phyloP scores from a whole-genome alignment of 805 yeast genomes.

The Schizosaccharomyces lindneri region DNA sequence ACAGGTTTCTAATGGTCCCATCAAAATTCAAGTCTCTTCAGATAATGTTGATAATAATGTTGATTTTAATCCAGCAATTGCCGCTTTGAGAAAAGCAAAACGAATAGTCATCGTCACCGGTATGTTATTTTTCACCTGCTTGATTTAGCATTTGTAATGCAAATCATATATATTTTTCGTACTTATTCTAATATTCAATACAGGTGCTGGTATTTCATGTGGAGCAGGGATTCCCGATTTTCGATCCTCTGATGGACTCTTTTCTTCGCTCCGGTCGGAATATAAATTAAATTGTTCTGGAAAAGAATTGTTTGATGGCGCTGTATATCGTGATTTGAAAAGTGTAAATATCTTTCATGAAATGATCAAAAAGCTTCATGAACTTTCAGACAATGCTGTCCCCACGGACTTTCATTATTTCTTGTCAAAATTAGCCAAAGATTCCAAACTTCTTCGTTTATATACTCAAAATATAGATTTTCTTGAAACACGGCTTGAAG shows the following conservation, averaged over 20 bases:
- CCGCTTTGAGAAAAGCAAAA: constrained; percentile 3
- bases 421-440: neutral
- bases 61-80: neutral
- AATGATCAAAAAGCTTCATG: constrained; percentile 63
- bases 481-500: constrained; percentile 32
- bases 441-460: constrained; percentile 47
- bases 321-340: constrained; percentile 43
- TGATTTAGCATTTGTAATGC: too few relatives aligned
- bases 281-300: constrained; percentile 1
- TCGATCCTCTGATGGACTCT: neutral
- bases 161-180: too few relatives aligned
- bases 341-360: constrained; percentile 56
- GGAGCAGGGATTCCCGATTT: constrained; percentile 72
- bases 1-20: neutral
- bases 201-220: constrained; percentile 88
- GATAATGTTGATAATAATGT: neutral
- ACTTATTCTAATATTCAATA: neutral
- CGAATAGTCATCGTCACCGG: constrained; percentile 35
- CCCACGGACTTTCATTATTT: constrained; percentile 30
- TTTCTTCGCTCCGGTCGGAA: neutral
- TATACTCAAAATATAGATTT: constrained; percentile 93
- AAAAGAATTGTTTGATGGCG: constrained; percentile 60
- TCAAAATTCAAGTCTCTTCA: neutral
- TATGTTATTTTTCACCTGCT: neutral
- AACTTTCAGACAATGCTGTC: constrained; percentile 34